These are phyloP conservation scores for Serpula lacrymans DNA, from an alignment of 768 basidiomycete genomes.

Conservation along the genomic window DNA sequence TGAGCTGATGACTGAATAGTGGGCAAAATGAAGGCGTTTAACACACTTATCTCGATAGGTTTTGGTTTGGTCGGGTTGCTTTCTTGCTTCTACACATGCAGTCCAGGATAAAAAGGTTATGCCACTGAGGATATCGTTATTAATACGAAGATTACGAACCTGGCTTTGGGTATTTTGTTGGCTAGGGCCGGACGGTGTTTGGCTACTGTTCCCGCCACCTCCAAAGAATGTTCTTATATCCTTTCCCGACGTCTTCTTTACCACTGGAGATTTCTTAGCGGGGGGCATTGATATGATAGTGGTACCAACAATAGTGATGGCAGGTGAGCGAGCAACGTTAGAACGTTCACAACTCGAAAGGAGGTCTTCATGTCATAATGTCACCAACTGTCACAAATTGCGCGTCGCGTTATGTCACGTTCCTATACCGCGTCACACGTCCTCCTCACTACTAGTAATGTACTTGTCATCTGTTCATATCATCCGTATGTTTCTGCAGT, in stretches of 20 bases:
- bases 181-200: constrained; percentile 8
- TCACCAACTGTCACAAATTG: too few relatives aligned
- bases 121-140: neutral
- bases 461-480: too few relatives aligned
- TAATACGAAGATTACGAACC: constrained; percentile 1
- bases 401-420: too few relatives aligned
- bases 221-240: constrained; percentile 41
- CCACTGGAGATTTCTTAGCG: constrained; percentile 21
- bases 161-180: neutral
- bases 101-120: constrained; percentile 4
- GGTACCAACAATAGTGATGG: too few relatives aligned
- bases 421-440: too few relatives aligned
- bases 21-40: constrained; percentile 6
- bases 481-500: too few relatives aligned
- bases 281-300: constrained; percentile 8
- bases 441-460: too few relatives aligned
- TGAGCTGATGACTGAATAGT: neutral
- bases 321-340: too few relatives aligned
- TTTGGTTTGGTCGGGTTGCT: constrained; percentile 8
- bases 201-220: constrained; percentile 5
- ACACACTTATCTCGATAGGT: constrained; percentile 26
- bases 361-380: too few relatives aligned
- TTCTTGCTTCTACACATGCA: constrained; percentile 4
- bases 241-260: constrained; percentile 27
- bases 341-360: too few relatives aligned